Evolutionary conservation across 1,284 basidiomycete species (phyloP), one percentile per base, ranked within the genome.

Genomic region (Papiliotrema nemorosa): DNA sequence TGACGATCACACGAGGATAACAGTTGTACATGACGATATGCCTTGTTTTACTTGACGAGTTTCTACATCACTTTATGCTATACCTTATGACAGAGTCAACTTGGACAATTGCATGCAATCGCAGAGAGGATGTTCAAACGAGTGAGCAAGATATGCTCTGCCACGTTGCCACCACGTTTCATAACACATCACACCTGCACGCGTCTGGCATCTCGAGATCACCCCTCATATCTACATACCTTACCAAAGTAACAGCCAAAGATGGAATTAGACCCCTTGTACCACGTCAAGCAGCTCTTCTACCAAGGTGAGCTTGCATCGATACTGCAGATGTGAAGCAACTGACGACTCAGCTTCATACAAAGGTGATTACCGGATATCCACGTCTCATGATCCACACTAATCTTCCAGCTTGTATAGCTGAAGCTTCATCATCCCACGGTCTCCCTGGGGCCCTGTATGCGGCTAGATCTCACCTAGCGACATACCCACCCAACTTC

Each of bases 261-360:
- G 18, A 88, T 90, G 87, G 85, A 86, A 54, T 86, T 86, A n/a
- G 82, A 86, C 50, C 82, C 88, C 51, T 77, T 91, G 20, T 91
- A 88, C 74, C 82, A 87, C 70, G 77, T 88, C 69, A 89, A 88
- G 73, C 87, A 90, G 63, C 86, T 89, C 55, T 92, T 91, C 72
- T 81, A 84, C 51, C 82, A 90, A 25, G 85, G 87, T 85, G 67
- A 55, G 73, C 62, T 29, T 12, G 6, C 14, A 18, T 22, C 21
- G 31, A 48, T 7, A 25, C 27, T 21, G 24, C 18, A n/a, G 34
- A 13, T 24, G 16, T 29, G 2, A 21, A 27, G 6, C 14, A 20
- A 40, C 61, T 60, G 37, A 52, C 53, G 29, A 7, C 14, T 29
- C 45, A 74, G 72, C 70, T 45, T 70, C 72, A 3, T 75, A 70